Evolutionary conservation across 208 protist genomes (phyloP).

Genomic region (Acanthamoeba healyi): DNA sequence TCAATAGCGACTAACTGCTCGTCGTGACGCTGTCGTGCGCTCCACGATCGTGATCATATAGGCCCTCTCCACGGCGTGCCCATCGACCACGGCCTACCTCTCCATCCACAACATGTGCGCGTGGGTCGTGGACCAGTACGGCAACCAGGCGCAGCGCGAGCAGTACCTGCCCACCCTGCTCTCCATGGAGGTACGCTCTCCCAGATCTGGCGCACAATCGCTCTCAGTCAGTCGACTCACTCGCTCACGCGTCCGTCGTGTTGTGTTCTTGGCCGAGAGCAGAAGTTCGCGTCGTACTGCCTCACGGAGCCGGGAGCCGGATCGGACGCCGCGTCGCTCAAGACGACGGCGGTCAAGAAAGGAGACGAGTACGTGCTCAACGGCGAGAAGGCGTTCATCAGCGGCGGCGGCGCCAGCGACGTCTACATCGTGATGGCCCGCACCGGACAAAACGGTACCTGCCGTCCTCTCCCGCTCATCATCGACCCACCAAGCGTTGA

Average conservation of each 20-base stretch:
- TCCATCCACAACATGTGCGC: constrained; percentile 86
- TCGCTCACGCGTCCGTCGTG: no score
- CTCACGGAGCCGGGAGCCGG: constrained; percentile 91
- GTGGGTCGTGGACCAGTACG: constrained; percentile 91
- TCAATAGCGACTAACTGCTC: constrained; percentile 88
- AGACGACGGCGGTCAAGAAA: constrained; percentile 84
- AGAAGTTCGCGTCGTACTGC: constrained; percentile 89
- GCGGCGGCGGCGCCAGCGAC: constrained; percentile 87
- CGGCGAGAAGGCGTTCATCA: constrained; percentile 92
- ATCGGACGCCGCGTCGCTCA: constrained; percentile 89
- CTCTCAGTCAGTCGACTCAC: no score
- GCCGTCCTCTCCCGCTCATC: no score
- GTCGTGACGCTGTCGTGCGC: background rate
- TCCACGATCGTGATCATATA: background rate
- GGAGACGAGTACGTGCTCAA: constrained; percentile 91
- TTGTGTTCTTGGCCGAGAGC: background rate
- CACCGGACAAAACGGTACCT: constrained; percentile 80
- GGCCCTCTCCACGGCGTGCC: constrained; percentile 36
- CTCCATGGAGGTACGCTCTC: constrained; percentile 74
- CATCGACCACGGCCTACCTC: constrained; percentile 74
- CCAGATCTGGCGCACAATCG: background rate
- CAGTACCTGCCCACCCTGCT: constrained; percentile 83
- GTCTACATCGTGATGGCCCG: constrained; percentile 91
- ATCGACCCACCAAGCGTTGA: no score
- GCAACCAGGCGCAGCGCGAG: constrained; percentile 85